These are phyloP conservation scores for Calonectria leucothoes DNA, from an alignment of 2,329 filamentous ascomycete species.

Conservation along the genomic window DNA sequence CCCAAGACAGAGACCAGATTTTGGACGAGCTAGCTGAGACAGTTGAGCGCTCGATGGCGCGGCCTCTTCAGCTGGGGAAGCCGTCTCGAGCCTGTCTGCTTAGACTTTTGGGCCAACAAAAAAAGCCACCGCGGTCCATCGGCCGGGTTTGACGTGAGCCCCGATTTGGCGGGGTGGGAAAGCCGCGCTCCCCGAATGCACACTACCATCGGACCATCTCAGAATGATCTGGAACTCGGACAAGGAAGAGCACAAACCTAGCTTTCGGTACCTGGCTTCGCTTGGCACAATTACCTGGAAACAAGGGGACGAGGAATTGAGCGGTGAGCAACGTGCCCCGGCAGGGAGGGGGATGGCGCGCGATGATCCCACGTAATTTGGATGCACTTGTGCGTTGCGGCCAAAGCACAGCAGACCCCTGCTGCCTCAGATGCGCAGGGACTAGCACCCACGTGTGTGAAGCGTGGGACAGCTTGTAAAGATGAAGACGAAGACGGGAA, in stretches of 20 bases:
- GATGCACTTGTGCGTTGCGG: background rate
- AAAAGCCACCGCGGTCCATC: too few species aligned
- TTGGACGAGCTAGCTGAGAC: background rate
- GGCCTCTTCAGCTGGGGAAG: background rate
- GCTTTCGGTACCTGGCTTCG: background rate
- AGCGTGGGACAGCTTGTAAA: background rate
- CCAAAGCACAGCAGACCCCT: conserved; percentile 14
- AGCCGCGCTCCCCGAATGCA: background rate
- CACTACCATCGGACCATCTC: background rate
- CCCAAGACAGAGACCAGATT: background rate
- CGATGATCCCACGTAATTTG: conserved; percentile 7
- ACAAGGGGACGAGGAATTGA: background rate
- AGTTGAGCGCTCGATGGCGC: background rate
- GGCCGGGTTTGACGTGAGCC: too few species aligned
- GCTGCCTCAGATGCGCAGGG: conserved; percentile 15
- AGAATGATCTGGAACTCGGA: background rate
- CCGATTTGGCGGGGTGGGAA: background rate
- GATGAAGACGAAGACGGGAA: background rate
- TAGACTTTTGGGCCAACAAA: background rate
- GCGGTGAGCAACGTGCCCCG: background rate
- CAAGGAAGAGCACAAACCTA: background rate
- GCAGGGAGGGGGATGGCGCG: background rate
- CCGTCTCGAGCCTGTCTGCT: background rate
- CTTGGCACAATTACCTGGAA: background rate
- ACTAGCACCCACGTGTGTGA: conserved; percentile 21